Conservation (phyloP, 2,329 filamentous ascomycete species). For the Colletotrichum falcatum region DNA sequence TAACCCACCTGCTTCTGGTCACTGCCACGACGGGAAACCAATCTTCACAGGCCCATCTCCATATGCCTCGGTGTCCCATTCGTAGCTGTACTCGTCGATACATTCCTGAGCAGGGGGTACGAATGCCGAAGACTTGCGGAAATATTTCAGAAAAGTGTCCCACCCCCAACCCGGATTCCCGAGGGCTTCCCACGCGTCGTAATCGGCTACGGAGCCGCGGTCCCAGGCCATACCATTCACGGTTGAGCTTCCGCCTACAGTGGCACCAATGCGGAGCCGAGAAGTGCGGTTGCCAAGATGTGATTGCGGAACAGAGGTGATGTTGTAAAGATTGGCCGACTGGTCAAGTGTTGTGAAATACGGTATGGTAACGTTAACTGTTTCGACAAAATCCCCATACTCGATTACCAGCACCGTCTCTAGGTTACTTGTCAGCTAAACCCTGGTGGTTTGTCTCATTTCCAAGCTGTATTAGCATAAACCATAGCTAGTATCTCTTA, state of each 20-base stretch:
- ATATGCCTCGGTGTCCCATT: constrained; percentile 19
- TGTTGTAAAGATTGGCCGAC: constrained; percentile 28
- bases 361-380: constrained; percentile 43
- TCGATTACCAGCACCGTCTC: constrained; percentile 46
- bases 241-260: constrained; percentile 48
- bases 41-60: constrained; percentile 43
- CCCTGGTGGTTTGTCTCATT: neutral
- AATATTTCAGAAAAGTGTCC: constrained; percentile 48
- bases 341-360: constrained; percentile 41
- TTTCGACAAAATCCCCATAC: constrained; percentile 47
- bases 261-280: constrained; percentile 44
- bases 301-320: constrained; percentile 45
- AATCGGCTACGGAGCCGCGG: constrained; percentile 45
- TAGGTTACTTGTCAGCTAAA: neutral
- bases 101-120: constrained; percentile 38
- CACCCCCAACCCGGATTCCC: constrained; percentile 55
- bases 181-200: constrained; percentile 52
- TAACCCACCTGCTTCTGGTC: constrained; percentile 41
- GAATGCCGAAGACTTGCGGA: constrained; percentile 46
- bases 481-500: neutral
- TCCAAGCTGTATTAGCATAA: accelerated
- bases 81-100: constrained; percentile 25
- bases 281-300: constrained; percentile 43
- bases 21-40: constrained; percentile 46
- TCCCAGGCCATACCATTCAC: constrained; percentile 50